phyloP scores from a whole-genome alignment of 2,329 filamentous ascomycete species.

The Corinectria fuckeliana region DNA sequence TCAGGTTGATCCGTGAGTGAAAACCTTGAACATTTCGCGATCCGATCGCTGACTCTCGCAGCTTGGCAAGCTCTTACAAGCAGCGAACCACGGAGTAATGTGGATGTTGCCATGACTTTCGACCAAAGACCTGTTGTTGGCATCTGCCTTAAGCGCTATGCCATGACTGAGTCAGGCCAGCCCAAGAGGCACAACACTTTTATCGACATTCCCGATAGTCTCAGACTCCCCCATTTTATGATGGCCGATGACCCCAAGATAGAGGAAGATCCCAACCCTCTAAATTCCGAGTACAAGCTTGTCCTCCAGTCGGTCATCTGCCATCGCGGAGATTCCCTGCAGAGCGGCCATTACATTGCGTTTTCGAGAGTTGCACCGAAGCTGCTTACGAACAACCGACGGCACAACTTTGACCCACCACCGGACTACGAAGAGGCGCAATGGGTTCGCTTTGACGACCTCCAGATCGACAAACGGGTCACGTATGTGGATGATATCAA shows the following conservation, averaged over 20 bases:
- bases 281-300: conserved; percentile 91
- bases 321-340: conserved; percentile 83
- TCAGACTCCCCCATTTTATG: conserved; percentile 91
- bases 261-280: conserved; percentile 61
- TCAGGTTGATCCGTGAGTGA: conserved; percentile 83
- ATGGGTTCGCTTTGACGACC: conserved; percentile 94
- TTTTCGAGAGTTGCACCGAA: conserved; percentile 78
- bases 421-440: conserved; percentile 73
- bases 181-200: conserved; percentile 78
- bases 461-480: conserved; percentile 72
- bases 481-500: conserved; percentile 78
- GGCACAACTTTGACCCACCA: conserved; percentile 61
- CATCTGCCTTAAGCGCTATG: conserved; percentile 90
- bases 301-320: conserved; percentile 91
- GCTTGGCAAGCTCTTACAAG: conserved; percentile 80
- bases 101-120: conserved; percentile 89
- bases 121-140: conserved; percentile 85
- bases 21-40: neutral
- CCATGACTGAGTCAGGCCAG: conserved; percentile 70
- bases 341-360: conserved; percentile 90
- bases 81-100: conserved; percentile 66
- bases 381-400: conserved; percentile 65
- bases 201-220: conserved; percentile 83
- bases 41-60: conserved; percentile 51
- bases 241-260: conserved; percentile 73